Percentiles rank a stretch among this genome's conserved stretches.
These are phyloP conservation scores for Haplosporangium sp. DNA, from an alignment of 371 early-diverging fungal genomes.

Conservation along the genomic window DNA sequence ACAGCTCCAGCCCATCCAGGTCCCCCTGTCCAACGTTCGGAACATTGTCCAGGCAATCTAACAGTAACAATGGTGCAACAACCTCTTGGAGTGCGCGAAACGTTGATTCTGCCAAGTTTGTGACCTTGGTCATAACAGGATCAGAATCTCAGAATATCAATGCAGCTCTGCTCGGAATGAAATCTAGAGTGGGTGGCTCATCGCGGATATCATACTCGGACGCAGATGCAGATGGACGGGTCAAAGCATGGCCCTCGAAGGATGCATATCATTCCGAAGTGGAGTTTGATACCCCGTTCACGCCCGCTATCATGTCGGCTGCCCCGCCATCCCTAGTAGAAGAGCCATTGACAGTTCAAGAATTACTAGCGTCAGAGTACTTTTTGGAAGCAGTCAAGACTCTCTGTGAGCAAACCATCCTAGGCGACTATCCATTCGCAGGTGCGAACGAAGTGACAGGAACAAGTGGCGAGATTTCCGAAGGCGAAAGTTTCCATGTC, in stretches of 20 bases:
- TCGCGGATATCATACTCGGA: neutral
- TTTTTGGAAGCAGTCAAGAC: slow-evolving; percentile 47
- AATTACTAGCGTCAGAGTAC: slow-evolving; percentile 32
- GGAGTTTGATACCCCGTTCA: slow-evolving; percentile 49
- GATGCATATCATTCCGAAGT: slow-evolving; percentile 32
- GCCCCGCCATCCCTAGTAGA: slow-evolving; percentile 44
- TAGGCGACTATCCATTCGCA: slow-evolving; percentile 67
- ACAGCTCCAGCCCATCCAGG: neutral
- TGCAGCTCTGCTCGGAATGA: slow-evolving; percentile 8
- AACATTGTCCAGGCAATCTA: slow-evolving; percentile 5
- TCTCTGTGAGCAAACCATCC: slow-evolving; percentile 61
- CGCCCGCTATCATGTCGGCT: slow-evolving; percentile 34
- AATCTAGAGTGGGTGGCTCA: neutral
- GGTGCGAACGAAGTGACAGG: slow-evolving; percentile 60
- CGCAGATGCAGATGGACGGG: neutral
- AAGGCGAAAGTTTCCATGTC: slow-evolving; percentile 62
- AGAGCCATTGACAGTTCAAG: slow-evolving; percentile 27
- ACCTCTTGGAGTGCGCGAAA: slow-evolving; percentile 21
- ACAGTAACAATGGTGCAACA: neutral
- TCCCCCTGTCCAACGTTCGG: slow-evolving; percentile 18
- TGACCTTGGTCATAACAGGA: slow-evolving; percentile 11
- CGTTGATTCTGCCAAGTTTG: slow-evolving; percentile 43
- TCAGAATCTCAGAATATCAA: slow-evolving; percentile 10
- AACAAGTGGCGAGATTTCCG: slow-evolving; percentile 60
- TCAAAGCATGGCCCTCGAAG: slow-evolving; percentile 14